Evolutionary conservation across 1,139 yeast species (phyloP).

Genomic region (Nakaseomyces bracarensis): DNA sequence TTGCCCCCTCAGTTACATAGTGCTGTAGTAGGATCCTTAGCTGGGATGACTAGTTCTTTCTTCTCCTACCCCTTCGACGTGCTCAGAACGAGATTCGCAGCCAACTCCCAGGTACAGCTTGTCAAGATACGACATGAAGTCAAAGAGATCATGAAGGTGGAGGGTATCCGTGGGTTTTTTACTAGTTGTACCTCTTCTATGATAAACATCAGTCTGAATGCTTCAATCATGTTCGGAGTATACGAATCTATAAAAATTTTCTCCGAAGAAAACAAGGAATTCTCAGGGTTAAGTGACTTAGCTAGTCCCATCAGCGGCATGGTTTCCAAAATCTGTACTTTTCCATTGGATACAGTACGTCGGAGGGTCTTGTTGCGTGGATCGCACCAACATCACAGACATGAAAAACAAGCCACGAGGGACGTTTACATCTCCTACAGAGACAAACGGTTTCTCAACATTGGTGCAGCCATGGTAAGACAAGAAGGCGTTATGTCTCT

Average conservation of each 20-base stretch:
- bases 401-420: slow-evolving; percentile 22
- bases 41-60: slow-evolving; percentile 69
- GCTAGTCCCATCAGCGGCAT: slow-evolving; percentile 78
- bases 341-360: slow-evolving; percentile 79
- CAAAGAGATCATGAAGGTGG: slow-evolving; percentile 36
- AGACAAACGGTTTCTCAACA: slow-evolving; percentile 21
- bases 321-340: slow-evolving; percentile 60
- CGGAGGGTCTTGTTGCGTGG: slow-evolving; percentile 66
- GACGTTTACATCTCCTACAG: slow-evolving; percentile 18
- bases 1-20: slow-evolving; percentile 37
- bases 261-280: slow-evolving; percentile 4
- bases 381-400: slow-evolving; percentile 27
- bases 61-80: slow-evolving; percentile 84
- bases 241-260: slow-evolving; percentile 40
- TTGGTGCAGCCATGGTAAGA: slow-evolving; percentile 36
- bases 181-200: slow-evolving; percentile 59
- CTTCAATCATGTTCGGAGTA: slow-evolving; percentile 62
- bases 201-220: slow-evolving; percentile 52
- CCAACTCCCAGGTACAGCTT: slow-evolving; percentile 35
- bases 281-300: slow-evolving; percentile 44
- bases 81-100: slow-evolving; percentile 74
- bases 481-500: slow-evolving; percentile 59
- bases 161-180: slow-evolving; percentile 53
- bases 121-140: slow-evolving; percentile 32
- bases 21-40: slow-evolving; percentile 60